Conservation (phyloP, 495 filamentous ascomycete species). For the Echria macrotheca region DNA sequence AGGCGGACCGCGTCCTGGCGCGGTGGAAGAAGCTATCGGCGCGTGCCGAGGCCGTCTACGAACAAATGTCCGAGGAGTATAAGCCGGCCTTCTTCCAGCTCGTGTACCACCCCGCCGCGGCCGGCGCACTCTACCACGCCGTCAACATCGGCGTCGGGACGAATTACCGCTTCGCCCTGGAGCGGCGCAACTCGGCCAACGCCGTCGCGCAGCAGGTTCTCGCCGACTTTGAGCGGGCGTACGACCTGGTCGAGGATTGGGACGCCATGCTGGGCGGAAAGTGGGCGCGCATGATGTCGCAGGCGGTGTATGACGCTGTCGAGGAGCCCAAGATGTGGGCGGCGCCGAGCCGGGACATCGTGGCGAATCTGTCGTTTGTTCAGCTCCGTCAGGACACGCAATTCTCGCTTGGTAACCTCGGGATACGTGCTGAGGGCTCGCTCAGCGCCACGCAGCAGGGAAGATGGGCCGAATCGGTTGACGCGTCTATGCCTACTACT, state of each 20-base stretch:
- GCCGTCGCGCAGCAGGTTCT: constrained; percentile 44
- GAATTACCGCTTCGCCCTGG: constrained; percentile 51
- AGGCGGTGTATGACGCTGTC: constrained; percentile 32
- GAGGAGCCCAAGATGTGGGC: constrained; percentile 41
- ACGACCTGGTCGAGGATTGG: constrained; percentile 50
- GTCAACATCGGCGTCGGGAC: constrained; percentile 47
- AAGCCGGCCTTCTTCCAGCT: constrained; percentile 56
- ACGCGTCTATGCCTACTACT: constrained; percentile 32
- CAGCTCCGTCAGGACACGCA: constrained; percentile 37
- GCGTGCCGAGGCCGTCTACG: constrained; percentile 41
- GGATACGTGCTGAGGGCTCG: constrained; percentile 51
- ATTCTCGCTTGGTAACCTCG: constrained; percentile 51
- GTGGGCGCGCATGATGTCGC: constrained; percentile 58
- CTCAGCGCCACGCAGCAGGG: constrained; percentile 50
- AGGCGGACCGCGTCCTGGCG: constrained; percentile 50
- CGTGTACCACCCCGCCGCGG: constrained; percentile 52
- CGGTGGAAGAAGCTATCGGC: constrained; percentile 46
- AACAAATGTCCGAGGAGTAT: constrained; percentile 26
- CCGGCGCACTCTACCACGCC: constrained; percentile 45
- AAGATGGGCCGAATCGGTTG: constrained; percentile 42
- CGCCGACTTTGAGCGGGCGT: constrained; percentile 49
- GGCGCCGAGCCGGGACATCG: constrained; percentile 50
- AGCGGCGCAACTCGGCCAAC: constrained; percentile 57
- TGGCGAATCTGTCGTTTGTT: constrained; percentile 46
- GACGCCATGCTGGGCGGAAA: constrained; percentile 53